Evolutionary conservation across 768 basidiomycete species (phyloP).

Genomic region (Gymnopilus dilepis): DNA sequence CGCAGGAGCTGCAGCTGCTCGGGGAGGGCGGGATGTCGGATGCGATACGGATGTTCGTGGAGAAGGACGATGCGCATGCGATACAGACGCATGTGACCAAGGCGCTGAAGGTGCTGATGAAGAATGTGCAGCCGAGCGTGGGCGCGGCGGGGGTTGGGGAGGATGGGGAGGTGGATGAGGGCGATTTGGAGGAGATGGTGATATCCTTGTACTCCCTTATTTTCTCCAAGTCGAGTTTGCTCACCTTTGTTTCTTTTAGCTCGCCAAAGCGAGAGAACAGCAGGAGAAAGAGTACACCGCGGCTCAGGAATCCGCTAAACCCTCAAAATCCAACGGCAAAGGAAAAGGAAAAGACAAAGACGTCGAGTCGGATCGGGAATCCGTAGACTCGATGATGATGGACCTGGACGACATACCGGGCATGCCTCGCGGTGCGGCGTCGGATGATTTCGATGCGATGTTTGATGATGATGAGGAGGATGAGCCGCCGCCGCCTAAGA

Average conservation of each 20-base stretch:
- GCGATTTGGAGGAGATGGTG: conserved; percentile 76
- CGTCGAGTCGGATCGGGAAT: conserved; percentile 49
- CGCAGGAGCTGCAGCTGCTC: conserved; percentile 91
- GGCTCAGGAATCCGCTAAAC: conserved; percentile 42
- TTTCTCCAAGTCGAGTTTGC: no score
- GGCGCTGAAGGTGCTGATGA: conserved; percentile 66
- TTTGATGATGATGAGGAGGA: conserved; percentile 57
- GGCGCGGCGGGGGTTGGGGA: conserved; percentile 61
- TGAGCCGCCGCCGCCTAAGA: conserved; percentile 51
- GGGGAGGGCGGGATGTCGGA: conserved; percentile 91
- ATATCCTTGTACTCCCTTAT: conserved; percentile 27
- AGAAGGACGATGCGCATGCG: conserved; percentile 96
- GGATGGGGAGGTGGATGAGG: conserved; percentile 63
- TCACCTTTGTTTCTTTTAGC: conserved; percentile 40
- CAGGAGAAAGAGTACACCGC: conserved; percentile 69
- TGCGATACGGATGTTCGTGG: conserved; percentile 94
- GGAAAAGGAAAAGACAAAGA: conserved; percentile 59
- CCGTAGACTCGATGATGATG: conserved; percentile 82
- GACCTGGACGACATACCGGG: conserved; percentile 75
- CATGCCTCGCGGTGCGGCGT: conserved; percentile 42
- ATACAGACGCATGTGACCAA: conserved; percentile 81
- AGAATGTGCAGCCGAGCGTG: conserved; percentile 66
- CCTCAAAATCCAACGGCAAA: conserved; percentile 52
- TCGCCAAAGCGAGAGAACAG: conserved; percentile 71
- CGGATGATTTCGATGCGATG: conserved; percentile 49